These are phyloP conservation scores for Neofusicoccum ribis DNA, from an alignment of 2,329 filamentous ascomycete genomes.

Conservation along the genomic window DNA sequence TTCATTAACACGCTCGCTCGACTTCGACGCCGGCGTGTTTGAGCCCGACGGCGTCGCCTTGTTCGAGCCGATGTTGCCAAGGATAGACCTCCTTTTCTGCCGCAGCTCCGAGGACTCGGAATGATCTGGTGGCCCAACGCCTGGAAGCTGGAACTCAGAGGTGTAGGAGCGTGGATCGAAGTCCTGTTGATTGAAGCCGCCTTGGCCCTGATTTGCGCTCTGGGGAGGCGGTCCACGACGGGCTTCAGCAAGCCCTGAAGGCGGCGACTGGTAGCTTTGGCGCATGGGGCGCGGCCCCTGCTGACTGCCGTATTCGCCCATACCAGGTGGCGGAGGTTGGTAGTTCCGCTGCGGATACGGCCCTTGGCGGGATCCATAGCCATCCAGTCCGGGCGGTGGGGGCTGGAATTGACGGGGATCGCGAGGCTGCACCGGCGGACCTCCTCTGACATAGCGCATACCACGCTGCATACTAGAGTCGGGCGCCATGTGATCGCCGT, in stretches of 20 bases:
- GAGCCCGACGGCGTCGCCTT: slow-evolving; percentile 1
- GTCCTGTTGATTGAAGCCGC: slow-evolving; percentile 2
- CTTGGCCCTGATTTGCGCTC: neutral
- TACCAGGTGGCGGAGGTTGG: neutral
- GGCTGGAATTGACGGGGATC: neutral
- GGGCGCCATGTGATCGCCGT: neutral
- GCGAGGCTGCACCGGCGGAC: neutral
- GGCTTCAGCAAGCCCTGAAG: slow-evolving; percentile 1
- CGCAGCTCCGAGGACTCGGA: neutral
- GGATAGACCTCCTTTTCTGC: slow-evolving; percentile 7
- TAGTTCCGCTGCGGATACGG: neutral
- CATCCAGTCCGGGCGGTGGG: neutral
- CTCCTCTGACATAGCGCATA: neutral
- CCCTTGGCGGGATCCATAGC: neutral
- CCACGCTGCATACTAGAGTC: neutral
- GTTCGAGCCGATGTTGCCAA: slow-evolving; percentile 42
- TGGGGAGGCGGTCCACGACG: neutral
- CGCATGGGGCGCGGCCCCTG: neutral
- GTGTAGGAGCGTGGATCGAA: slow-evolving; percentile 40
- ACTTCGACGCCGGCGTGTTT: slow-evolving; percentile 18
- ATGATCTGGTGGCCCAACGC: slow-evolving; percentile 34
- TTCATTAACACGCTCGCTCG: slow-evolving; percentile 24
- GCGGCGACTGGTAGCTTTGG: neutral
- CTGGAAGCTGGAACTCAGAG: slow-evolving; percentile 42
- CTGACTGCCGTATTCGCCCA: neutral